Base-by-base conservation (phyloP, 495 filamentous ascomycete species). In the Aspergillus bertholletiae region DNA sequence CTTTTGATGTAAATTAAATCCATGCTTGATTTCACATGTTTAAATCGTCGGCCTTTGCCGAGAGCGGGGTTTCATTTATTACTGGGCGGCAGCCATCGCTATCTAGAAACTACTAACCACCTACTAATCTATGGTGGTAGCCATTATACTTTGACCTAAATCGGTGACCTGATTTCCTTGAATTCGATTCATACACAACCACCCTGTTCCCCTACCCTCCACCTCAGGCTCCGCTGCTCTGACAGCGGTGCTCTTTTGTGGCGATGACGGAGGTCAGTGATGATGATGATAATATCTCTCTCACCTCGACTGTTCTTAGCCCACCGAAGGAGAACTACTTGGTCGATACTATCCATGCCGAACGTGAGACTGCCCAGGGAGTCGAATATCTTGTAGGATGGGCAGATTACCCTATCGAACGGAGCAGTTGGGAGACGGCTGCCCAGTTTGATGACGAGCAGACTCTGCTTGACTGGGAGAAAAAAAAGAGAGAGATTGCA, bases 371-470 rank as follows among this genome's bases (percentile, higher is more conserved):
- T 3, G n/a, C 65, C 0, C 71, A 81, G 7, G 71, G 65, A 8
- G 58, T 64, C 21, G 69, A 58, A 54, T 91, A 86, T 60, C 73
- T 91, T 2, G 78, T 90, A 28, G 76, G 80, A 55, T 92, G 88
- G 88, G 74, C 74, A 22, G 77, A 73, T n/a, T 92, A 88, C 54
- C 67, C 74, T 1, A 45, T 83, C 8, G 55, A 82, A 12, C 63
- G 83, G 44, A 72, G 79, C 47, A 84, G 80, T 3, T 92, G 87
- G 88, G 86, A 90, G 55, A 82, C 85, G 0, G 62, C 62, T n/a
- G 64, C 76, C 0, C 68, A 76, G 43, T 80, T 91, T 34, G 65
- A 77, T 20, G 64, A 73, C 13, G 68, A 72, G 0, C 61, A 68
- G n/a, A 73, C 83, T 6, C 62, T 82, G 1, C 23, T 48, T 0